phyloP scores from a whole-genome alignment of 768 basidiomycete genomes.

The Clathrus columnatus region DNA sequence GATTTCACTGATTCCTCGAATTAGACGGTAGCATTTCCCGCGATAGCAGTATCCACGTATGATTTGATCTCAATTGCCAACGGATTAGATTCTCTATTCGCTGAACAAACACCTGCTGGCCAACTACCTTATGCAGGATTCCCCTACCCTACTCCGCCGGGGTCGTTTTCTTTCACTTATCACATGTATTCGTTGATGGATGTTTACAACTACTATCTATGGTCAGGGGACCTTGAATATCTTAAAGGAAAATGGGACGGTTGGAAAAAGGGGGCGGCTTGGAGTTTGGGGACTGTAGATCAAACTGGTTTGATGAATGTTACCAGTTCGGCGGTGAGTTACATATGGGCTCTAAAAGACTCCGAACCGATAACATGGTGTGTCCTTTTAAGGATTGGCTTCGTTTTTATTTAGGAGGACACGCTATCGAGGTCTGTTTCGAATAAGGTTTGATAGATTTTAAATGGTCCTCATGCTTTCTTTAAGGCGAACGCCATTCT shows the following conservation, averaged over 20 bases:
- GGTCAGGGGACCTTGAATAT: slow-evolving; percentile 6
- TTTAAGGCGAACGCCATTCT: slow-evolving; percentile 6
- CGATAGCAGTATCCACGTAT: slow-evolving; percentile 6
- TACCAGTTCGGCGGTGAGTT: slow-evolving; percentile 27
- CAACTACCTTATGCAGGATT: slow-evolving; percentile 5
- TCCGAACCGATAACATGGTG: too few species aligned
- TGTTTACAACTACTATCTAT: slow-evolving; percentile 3
- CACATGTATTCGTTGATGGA: slow-evolving; percentile 3
- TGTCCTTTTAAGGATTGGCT: slow-evolving; percentile 4
- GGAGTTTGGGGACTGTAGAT: slow-evolving; percentile 26
- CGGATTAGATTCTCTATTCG: slow-evolving; percentile 4
- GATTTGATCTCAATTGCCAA: slow-evolving; percentile 4
- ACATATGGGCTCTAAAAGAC: too few species aligned
- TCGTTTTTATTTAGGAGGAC: slow-evolving; percentile 2
- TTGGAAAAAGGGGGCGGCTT: slow-evolving; percentile 7
- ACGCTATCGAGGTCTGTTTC: slow-evolving; percentile 2
- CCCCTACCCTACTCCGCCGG: slow-evolving; percentile 1
- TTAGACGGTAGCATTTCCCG: slow-evolving; percentile 4
- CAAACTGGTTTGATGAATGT: slow-evolving; percentile 43
- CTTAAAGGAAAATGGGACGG: slow-evolving; percentile 3
- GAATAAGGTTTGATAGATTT: neutral
- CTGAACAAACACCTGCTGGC: neutral
- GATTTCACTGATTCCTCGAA: neutral
- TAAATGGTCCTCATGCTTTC: neutral
- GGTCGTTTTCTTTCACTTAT: slow-evolving; percentile 1